phyloP scores from a whole-genome alignment of 169 alveolate genomes.

The Plasmodium vivax region DNA sequence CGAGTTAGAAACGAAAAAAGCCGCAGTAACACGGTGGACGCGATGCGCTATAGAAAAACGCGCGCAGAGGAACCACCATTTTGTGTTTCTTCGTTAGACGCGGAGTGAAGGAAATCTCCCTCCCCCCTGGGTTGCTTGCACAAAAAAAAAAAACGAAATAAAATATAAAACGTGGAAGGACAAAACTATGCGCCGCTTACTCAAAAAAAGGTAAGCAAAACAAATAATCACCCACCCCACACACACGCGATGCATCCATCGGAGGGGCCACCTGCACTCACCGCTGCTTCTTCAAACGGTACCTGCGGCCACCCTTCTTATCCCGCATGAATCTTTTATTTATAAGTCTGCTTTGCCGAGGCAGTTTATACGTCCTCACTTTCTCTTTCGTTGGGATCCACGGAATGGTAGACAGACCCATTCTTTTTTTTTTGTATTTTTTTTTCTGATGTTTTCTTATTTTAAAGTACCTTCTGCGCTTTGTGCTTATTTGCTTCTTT shows the following conservation, averaged over 20 bases:
- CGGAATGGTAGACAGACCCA: constrained; percentile 81
- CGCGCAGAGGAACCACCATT: background rate
- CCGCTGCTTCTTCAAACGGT: constrained; percentile 71
- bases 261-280: constrained; percentile 1
- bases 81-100: background rate
- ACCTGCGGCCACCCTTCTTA: constrained; percentile 75
- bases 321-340: constrained; percentile 81
- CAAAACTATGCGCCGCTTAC: background rate
- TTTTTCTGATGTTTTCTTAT: constrained; percentile 86
- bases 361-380: constrained; percentile 75
- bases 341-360: constrained; percentile 81
- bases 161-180: background rate
- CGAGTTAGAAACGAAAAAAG: background rate
- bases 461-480: constrained; percentile 83
- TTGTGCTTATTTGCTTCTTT: constrained; percentile 78
- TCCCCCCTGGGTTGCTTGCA: background rate
- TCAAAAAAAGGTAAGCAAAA: background rate
- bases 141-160: background rate
- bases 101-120: background rate
- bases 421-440: constrained; percentile 83
- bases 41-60: background rate
- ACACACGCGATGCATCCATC: background rate
- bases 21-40: background rate
- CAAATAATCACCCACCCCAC: background rate
- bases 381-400: constrained; percentile 82